These are phyloP conservation scores for Didymella pinodella DNA, from an alignment of 2,329 filamentous ascomycete species.

Conservation along the genomic window DNA sequence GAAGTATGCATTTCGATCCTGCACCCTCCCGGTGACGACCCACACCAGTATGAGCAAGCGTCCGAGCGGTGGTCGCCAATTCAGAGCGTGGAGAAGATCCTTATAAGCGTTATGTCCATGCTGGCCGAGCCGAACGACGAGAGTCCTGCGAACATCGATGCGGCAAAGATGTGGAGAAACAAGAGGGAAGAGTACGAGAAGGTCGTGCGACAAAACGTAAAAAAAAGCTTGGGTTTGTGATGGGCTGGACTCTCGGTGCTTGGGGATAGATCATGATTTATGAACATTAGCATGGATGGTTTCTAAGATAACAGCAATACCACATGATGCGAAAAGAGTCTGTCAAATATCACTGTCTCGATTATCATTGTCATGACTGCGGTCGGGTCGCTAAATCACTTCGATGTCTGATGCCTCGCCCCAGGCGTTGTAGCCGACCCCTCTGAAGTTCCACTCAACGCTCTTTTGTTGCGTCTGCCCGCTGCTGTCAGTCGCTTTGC, in stretches of 20 bases:
- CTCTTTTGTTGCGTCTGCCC: conserved; percentile 61
- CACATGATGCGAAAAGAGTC: not conserved
- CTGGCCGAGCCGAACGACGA: conserved; percentile 94
- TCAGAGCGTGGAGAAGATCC: conserved; percentile 92
- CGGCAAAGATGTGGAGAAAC: conserved; percentile 85
- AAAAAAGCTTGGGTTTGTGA: conserved; percentile 49
- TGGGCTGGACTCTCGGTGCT: not conserved
- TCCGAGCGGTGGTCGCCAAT: conserved; percentile 94
- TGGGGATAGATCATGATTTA: conserved; percentile 3
- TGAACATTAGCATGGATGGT: conserved; percentile 27
- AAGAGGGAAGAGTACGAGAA: conserved; percentile 80
- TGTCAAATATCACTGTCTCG: not conserved
- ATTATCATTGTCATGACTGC: not conserved
- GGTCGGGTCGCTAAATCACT: conserved; percentile 42
- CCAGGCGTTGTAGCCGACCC: conserved; percentile 68
- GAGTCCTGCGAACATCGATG: conserved; percentile 93
- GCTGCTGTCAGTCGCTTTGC: conserved; percentile 62
- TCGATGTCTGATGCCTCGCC: conserved; percentile 62
- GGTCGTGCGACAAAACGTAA: conserved; percentile 68
- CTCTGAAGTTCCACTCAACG: conserved; percentile 65
- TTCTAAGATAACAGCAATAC: conserved; percentile 7
- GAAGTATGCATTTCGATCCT: conserved; percentile 97
- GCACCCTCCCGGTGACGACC: conserved; percentile 92
- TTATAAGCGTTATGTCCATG: conserved; percentile 91
- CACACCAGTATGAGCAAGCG: conserved; percentile 90